Conservation (phyloP, 139 green algal species). For the Chlamydomonas incerta region DNA sequence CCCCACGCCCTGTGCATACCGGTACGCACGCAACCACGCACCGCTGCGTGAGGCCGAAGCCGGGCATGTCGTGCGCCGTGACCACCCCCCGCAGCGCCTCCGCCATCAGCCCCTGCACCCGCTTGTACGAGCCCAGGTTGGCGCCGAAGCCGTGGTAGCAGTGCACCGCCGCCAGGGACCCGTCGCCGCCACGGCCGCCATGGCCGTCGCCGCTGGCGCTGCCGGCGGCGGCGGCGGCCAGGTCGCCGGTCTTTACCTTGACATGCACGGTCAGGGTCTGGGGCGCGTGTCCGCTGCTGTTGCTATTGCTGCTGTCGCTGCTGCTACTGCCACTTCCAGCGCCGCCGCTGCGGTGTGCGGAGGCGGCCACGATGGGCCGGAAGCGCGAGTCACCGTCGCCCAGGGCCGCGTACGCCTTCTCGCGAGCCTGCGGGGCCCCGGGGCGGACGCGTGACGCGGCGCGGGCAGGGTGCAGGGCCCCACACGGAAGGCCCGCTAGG, state of each 20-base stretch:
- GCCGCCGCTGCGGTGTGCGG: neutral
- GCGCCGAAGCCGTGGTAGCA: slow-evolving; percentile 92
- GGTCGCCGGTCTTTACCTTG: slow-evolving; percentile 33
- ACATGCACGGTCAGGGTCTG: slow-evolving; percentile 36
- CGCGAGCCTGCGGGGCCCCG: slow-evolving; percentile 43
- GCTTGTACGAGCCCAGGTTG: slow-evolving; percentile 76
- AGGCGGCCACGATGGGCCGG: slow-evolving; percentile 27
- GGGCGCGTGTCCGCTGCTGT: neutral
- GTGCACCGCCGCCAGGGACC: slow-evolving; percentile 56
- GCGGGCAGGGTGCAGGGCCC: neutral
- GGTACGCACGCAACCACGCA: too few relatives aligned
- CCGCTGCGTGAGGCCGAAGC: slow-evolving; percentile 87
- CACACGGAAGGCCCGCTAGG: too few relatives aligned
- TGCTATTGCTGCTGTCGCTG: neutral
- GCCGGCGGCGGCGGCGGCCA: neutral
- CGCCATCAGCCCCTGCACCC: slow-evolving; percentile 67
- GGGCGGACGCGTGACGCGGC: neutral
- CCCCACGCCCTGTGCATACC: too few relatives aligned
- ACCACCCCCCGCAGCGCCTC: slow-evolving; percentile 63
- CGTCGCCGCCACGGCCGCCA: neutral
- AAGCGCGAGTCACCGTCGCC: slow-evolving; percentile 73
- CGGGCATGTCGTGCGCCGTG: slow-evolving; percentile 87
- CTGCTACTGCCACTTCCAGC: too few relatives aligned
- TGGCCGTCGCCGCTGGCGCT: too few relatives aligned
- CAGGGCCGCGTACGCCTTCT: slow-evolving; percentile 60